A percentile compares a stretch with the other conserved stretches of the same genome.
phyloP scores from a whole-genome alignment of 2,329 filamentous ascomycete species.

The Coniochaeta prunicola region DNA sequence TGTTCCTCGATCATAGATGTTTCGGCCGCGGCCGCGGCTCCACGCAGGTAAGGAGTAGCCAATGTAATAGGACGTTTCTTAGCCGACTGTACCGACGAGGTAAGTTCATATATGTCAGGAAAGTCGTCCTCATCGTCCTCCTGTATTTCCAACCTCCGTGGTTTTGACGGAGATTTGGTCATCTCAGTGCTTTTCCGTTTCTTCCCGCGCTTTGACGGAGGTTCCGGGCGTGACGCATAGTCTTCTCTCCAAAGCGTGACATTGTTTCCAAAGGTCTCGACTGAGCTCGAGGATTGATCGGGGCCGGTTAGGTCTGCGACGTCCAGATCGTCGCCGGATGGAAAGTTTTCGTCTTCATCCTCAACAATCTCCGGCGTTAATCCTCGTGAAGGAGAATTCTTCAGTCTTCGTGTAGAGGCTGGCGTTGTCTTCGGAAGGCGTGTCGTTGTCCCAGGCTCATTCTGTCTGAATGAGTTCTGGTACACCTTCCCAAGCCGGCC shows the following conservation, averaged over 20 bases:
- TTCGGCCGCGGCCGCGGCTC: constrained; percentile 3
- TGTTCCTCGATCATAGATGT: constrained; percentile 11
- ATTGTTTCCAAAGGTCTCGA: constrained; percentile 25
- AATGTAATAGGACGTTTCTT: constrained; percentile 6
- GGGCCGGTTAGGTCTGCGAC: constrained; percentile 8
- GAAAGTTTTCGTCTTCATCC: constrained; percentile 12
- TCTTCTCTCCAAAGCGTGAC: constrained; percentile 36
- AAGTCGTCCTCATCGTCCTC: constrained; percentile 37
- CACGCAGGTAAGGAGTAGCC: not conserved
- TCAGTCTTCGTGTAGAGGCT: constrained; percentile 3
- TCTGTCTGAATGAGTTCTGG: constrained; percentile 21
- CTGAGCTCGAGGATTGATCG: constrained; percentile 15
- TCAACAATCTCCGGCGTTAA: constrained; percentile 7
- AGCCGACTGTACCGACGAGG: constrained; percentile 15
- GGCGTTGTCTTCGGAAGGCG: constrained; percentile 10
- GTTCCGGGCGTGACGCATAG: constrained; percentile 29
- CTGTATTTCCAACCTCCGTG: constrained; percentile 10
- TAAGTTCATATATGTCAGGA: constrained; percentile 42
- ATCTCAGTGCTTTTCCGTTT: constrained; percentile 48
- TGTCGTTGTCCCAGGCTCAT: constrained; percentile 8
- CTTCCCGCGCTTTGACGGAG: constrained; percentile 30
- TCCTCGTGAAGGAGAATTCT: constrained; percentile 2
- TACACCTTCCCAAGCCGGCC: constrained; percentile 27
- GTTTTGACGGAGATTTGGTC: constrained; percentile 18
- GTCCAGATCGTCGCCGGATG: constrained; percentile 15